These are phyloP conservation scores for Trametes gibbosa DNA, from an alignment of 768 basidiomycete species.

Conservation along the genomic window DNA sequence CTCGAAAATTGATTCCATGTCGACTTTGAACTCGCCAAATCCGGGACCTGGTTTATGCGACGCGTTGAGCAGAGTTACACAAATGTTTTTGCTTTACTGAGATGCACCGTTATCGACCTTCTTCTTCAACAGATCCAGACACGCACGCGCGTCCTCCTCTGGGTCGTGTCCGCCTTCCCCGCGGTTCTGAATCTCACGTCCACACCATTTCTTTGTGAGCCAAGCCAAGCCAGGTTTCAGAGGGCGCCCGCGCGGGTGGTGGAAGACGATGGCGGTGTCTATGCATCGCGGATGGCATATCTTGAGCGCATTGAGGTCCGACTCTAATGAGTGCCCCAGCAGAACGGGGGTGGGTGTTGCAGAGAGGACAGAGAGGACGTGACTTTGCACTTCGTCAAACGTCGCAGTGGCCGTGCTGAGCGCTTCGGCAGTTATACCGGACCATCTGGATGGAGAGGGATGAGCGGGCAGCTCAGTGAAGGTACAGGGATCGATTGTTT, in stretches of 20 bases:
- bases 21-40: slow-evolving; percentile 84
- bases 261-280: slow-evolving; percentile 87
- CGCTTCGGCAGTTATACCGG: slow-evolving; percentile 82
- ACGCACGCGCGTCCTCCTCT: slow-evolving; percentile 91
- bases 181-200: slow-evolving; percentile 80
- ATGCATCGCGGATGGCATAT: slow-evolving; percentile 84
- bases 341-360: slow-evolving; percentile 68
- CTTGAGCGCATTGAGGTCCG: slow-evolving; percentile 86
- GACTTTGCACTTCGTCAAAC: slow-evolving; percentile 71
- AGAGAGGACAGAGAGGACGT: slow-evolving; percentile 62
- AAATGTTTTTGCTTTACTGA: neutral
- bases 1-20: slow-evolving; percentile 87
- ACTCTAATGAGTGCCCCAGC: slow-evolving; percentile 93
- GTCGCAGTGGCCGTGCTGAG: slow-evolving; percentile 74
- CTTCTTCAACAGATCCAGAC: slow-evolving; percentile 76
- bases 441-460: too few relatives aligned
- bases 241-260: slow-evolving; percentile 91
- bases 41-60: slow-evolving; percentile 49
- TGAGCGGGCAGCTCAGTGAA: too few relatives aligned
- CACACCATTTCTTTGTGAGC: slow-evolving; percentile 93
- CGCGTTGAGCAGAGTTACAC: neutral
- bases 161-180: slow-evolving; percentile 91
- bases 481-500: slow-evolving; percentile 19
- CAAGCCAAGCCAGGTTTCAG: slow-evolving; percentile 96
- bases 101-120: slow-evolving; percentile 70